Evolutionary conservation across 805 yeast species (phyloP).

Genomic region (Zygosaccharomyces kombuchaensis): DNA sequence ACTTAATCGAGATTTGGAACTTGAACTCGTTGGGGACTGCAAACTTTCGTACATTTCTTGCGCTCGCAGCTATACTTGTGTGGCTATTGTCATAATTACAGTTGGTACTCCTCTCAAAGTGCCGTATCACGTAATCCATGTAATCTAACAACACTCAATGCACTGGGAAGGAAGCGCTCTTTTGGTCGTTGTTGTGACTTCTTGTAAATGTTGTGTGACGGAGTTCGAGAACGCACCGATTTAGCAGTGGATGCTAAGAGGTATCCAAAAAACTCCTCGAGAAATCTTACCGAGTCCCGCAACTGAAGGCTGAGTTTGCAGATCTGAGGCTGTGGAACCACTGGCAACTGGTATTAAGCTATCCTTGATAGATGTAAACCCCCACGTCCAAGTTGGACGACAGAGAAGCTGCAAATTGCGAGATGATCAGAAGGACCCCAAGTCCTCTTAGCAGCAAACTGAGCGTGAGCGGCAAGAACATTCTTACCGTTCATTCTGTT

Average conservation of each 20-base stretch:
- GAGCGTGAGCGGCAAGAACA: slow-evolving; percentile 33
- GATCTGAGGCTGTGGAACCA: not conserved
- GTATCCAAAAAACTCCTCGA: not conserved
- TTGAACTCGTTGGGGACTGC: slow-evolving; percentile 61
- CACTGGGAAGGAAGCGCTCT: not conserved
- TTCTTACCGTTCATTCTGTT: slow-evolving; percentile 53
- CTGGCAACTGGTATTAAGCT: not conserved
- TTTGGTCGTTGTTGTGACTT: not conserved
- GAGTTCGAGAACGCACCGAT: not conserved
- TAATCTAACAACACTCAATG: slow-evolving; percentile 58
- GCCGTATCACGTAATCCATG: slow-evolving; percentile 79
- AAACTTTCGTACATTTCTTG: slow-evolving; percentile 66
- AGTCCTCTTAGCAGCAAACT: not conserved
- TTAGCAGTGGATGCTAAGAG: not conserved
- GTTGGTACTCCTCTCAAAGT: slow-evolving; percentile 62
- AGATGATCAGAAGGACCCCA: not conserved
- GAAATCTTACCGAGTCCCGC: not conserved
- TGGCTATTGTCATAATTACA: slow-evolving; percentile 82
- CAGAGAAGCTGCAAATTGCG: not conserved
- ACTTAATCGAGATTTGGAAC: slow-evolving; percentile 63
- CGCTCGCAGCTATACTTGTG: slow-evolving; percentile 68
- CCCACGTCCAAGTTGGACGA: slow-evolving; percentile 5
- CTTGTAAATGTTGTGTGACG: not conserved
- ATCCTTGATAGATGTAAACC: slow-evolving; percentile 1
- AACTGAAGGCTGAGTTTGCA: not conserved